These are phyloP conservation scores for Lipomyces orientalis DNA, from an alignment of 805 yeast species.

Conservation along the genomic window DNA sequence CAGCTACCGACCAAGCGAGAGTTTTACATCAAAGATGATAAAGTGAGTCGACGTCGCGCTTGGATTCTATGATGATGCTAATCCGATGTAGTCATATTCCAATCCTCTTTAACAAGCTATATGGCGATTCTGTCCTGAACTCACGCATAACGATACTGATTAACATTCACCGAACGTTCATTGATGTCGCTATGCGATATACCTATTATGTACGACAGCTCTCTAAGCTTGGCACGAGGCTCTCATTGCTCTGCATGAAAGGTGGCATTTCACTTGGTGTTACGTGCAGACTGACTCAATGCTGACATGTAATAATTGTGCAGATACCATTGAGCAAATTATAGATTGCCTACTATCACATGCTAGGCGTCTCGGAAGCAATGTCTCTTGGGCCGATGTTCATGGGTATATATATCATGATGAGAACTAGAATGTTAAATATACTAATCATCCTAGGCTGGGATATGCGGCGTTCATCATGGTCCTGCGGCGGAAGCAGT, in stretches of 20 bases:
- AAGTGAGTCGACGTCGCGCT: conserved; percentile 12
- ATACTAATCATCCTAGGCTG: conserved; percentile 5
- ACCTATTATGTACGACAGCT: conserved; percentile 22
- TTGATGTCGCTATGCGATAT: conserved; percentile 32
- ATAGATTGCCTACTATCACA: neutral
- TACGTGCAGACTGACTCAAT: neutral
- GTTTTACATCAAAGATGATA: conserved; percentile 8
- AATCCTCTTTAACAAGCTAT: conserved; percentile 12
- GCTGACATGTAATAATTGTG: neutral
- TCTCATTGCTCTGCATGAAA: conserved; percentile 11
- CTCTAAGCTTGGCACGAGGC: neutral
- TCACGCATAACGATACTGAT: conserved; percentile 21
- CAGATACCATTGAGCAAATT: conserved; percentile 5
- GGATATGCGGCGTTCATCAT: conserved; percentile 19
- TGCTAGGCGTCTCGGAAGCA: neutral
- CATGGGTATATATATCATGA: conserved; percentile 2
- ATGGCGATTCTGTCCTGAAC: conserved; percentile 23
- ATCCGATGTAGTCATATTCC: conserved; percentile 14
- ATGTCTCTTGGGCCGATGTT: neutral
- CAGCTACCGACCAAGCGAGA: conserved; percentile 9
- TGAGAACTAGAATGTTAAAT: too few species aligned
- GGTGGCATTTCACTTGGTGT: neutral
- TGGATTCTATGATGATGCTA: neutral
- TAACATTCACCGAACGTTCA: conserved; percentile 24
- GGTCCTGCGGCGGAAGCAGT: conserved; percentile 20